Evolutionary conservation across 2,329 filamentous ascomycete genomes (phyloP), one percentile per base, ranked within the genome.

Genomic region (Hyphodiscus sp.): DNA sequence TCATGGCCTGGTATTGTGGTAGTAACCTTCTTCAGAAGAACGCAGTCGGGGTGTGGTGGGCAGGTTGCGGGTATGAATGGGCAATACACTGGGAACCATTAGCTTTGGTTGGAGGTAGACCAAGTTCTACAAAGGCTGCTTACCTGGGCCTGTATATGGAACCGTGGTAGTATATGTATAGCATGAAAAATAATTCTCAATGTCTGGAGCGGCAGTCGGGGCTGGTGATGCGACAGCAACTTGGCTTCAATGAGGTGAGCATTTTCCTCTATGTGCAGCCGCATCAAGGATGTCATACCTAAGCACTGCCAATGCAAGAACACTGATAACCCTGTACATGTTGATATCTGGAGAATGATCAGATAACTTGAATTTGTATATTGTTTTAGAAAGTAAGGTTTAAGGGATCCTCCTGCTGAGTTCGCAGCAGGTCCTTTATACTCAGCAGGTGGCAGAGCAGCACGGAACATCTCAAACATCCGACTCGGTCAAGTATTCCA

Each of bases 101-200:
- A 56, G 53, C 20, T 44, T 45, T 33, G 16, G 10, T 19, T 8
- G 15, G 16, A 13, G 20, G 33, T n/a, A 13, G 11, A 29, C 20
- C 20, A 16, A 46, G 13, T 23, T 18, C 10, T 18, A 6, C 18
- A 8, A 13, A 30, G 19, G 26, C 15, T 44, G 20, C 52, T 29
- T 45, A 58, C 59, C 49, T 29, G 20, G 20, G 10, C 50, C 53
- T 4, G 53, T 61, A 47, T 55, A 59, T 47, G 57, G 59, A 15
- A 51, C 48, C 13, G 55, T 59, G 5, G 20, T 33, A 3, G 59
- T 59, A 44, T 51, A 55, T 23, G 57, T 48, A 30, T 41, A 47
- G 45, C 45, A 47, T 47, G 20, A 47, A 10, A 6, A 13, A 13
- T n/a, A n/a, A 2, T 38, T 38, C 33, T 38, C 33, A 10, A 38